phyloP scores from a whole-genome alignment of 2,329 filamentous ascomycete species.

The Colletotrichum ledebouriae region DNA sequence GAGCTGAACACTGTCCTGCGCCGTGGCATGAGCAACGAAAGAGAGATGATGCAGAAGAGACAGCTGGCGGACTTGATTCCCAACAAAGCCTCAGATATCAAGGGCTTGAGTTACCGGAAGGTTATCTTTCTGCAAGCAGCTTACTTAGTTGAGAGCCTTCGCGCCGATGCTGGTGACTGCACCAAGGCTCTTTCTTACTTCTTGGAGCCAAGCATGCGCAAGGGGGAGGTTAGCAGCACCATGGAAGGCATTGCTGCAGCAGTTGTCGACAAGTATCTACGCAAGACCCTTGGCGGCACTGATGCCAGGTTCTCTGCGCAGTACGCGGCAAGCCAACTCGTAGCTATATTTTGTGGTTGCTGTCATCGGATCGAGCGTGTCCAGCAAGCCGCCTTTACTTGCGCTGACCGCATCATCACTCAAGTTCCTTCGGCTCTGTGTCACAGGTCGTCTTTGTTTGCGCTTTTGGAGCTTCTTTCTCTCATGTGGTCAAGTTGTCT shows the following conservation, averaged over 20 bases:
- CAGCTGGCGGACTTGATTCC: slow-evolving; percentile 81
- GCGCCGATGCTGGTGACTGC: slow-evolving; percentile 89
- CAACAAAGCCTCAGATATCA: slow-evolving; percentile 82
- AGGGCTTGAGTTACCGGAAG: slow-evolving; percentile 87
- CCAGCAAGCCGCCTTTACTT: slow-evolving; percentile 85
- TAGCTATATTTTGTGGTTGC: slow-evolving; percentile 86
- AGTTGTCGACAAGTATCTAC: slow-evolving; percentile 84
- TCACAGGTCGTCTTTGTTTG: slow-evolving; percentile 90
- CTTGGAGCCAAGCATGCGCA: slow-evolving; percentile 86
- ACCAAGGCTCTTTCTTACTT: slow-evolving; percentile 93
- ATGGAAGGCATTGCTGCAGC: slow-evolving; percentile 76
- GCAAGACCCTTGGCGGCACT: slow-evolving; percentile 78
- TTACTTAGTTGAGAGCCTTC: slow-evolving; percentile 88
- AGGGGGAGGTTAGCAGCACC: slow-evolving; percentile 71
- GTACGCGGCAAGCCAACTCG: slow-evolving; percentile 90
- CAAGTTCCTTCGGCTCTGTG: slow-evolving; percentile 92
- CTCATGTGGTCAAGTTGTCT: slow-evolving; percentile 97
- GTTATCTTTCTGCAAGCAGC: slow-evolving; percentile 93
- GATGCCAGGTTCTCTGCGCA: slow-evolving; percentile 88
- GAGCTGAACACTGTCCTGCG: slow-evolving; percentile 95
- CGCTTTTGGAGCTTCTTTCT: slow-evolving; percentile 89
- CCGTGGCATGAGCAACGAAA: slow-evolving; percentile 84
- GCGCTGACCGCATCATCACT: slow-evolving; percentile 86
- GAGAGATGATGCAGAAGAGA: slow-evolving; percentile 85
- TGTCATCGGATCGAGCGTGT: slow-evolving; percentile 95